Evolutionary conservation across 176 grass and related monocot species (phyloP).

Genomic region (Rhynchospora pubera): DNA sequence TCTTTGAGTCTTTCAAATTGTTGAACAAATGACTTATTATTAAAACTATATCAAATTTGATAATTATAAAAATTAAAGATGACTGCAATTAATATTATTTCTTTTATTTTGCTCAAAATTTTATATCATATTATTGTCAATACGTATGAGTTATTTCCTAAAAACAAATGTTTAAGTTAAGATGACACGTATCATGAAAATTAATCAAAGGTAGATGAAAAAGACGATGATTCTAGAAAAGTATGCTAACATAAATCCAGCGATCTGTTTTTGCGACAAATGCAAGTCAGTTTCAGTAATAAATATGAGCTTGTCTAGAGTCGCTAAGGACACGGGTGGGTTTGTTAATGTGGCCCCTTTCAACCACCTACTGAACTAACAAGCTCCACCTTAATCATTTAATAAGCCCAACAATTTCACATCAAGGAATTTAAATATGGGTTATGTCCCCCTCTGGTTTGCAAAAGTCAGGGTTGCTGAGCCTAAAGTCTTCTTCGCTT

Average conservation of each 20-base stretch:
- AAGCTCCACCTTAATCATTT: conserved; percentile 25
- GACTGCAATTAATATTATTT: too few relatives aligned
- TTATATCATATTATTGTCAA: too few relatives aligned
- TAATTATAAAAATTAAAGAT: too few relatives aligned
- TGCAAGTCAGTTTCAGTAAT: not conserved
- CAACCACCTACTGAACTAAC: conserved; percentile 9
- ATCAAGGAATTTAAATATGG: conserved; percentile 23
- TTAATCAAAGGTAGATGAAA: not conserved
- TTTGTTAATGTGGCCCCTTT: conserved; percentile 20
- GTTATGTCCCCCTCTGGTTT: conserved; percentile 37
- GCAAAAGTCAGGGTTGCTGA: conserved; percentile 38
- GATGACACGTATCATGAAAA: not conserved
- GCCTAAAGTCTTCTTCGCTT: conserved; percentile 33
- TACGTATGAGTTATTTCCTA: too few relatives aligned
- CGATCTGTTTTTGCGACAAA: not conserved
- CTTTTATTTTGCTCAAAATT: too few relatives aligned
- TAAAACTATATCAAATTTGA: too few relatives aligned
- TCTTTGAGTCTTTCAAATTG: too few relatives aligned
- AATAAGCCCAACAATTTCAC: conserved; percentile 11
- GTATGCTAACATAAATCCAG: not conserved
- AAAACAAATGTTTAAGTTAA: too few relatives aligned
- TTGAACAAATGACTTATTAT: too few relatives aligned
- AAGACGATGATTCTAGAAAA: not conserved
- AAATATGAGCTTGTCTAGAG: not conserved
- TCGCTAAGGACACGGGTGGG: conserved; percentile 1